Conservation (phyloP, 441 rosid genomes). For the Codiaeum variegatum region DNA sequence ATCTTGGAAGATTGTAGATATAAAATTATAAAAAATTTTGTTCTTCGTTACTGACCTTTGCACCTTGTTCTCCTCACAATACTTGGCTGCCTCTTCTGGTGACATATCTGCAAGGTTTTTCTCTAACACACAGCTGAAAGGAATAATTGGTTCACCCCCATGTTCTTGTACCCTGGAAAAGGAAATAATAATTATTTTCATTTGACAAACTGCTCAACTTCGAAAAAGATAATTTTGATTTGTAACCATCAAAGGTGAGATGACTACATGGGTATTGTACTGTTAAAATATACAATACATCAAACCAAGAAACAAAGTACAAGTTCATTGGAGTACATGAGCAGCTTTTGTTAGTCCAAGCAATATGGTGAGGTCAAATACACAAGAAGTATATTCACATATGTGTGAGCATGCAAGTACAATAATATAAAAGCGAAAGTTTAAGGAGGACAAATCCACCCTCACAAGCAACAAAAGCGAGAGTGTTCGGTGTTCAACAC, state of each 20-base stretch:
- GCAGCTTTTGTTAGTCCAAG: neutral
- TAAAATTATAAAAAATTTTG: neutral
- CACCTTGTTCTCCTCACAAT: slow-evolving; percentile 93
- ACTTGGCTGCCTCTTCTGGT: slow-evolving; percentile 70
- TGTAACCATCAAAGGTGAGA: neutral
- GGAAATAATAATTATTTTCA: slow-evolving; percentile 5
- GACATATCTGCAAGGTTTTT: slow-evolving; percentile 77
- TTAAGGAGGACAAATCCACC: neutral
- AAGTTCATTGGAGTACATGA: neutral
- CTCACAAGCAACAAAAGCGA: neutral
- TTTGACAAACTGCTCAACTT: neutral
- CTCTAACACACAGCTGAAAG: slow-evolving; percentile 83
- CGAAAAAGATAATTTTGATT: neutral
- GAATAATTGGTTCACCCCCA: slow-evolving; percentile 89
- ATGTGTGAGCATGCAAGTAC: neutral
- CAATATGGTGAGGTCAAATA: neutral
- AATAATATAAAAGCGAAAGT: neutral
- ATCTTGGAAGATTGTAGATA: neutral
- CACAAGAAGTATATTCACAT: neutral
- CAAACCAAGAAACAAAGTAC: neutral
- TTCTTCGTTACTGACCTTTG: slow-evolving; percentile 68
- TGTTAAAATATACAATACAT: neutral
- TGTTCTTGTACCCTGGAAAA: slow-evolving; percentile 91
- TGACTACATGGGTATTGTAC: neutral
- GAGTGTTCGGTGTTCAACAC: neutral